phyloP scores from a whole-genome alignment of 257 asterid species.

The Solanum lignicaule region DNA sequence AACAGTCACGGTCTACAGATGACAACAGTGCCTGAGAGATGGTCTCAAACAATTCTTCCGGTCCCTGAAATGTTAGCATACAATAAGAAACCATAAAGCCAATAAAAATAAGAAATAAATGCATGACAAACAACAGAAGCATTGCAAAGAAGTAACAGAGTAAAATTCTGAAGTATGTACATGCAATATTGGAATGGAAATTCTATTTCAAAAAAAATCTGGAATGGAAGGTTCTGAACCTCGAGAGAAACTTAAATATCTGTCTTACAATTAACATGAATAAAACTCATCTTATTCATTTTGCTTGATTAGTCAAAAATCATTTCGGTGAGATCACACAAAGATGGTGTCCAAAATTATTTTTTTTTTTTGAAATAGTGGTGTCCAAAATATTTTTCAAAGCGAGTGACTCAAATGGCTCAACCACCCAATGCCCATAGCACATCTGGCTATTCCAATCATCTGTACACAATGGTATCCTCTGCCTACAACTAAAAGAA shows the following conservation, averaged over 20 bases:
- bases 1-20: slow-evolving; percentile 87
- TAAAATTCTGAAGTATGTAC: neutral
- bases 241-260: neutral
- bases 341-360: neutral
- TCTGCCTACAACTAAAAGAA: neutral
- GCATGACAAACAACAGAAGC: neutral
- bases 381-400: neutral
- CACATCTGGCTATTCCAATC: neutral
- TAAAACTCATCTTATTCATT: neutral
- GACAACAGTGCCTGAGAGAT: slow-evolving; percentile 88
- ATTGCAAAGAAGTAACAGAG: neutral
- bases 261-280: neutral
- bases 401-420: neutral
- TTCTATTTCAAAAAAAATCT: neutral
- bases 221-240: neutral
- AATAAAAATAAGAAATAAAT: neutral
- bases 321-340: neutral
- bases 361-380: too few relatives aligned
- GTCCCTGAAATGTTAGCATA: slow-evolving; percentile 34
- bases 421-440: neutral
- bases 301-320: neutral
- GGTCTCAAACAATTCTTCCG: slow-evolving; percentile 85
- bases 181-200: neutral
- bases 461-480: neutral
- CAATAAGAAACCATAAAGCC: neutral